Evolutionary conservation across 2,329 filamentous ascomycete genomes (phyloP), one percentile per base, ranked within the genome.

Genomic region (Myriosclerotinia scirpicola): DNA sequence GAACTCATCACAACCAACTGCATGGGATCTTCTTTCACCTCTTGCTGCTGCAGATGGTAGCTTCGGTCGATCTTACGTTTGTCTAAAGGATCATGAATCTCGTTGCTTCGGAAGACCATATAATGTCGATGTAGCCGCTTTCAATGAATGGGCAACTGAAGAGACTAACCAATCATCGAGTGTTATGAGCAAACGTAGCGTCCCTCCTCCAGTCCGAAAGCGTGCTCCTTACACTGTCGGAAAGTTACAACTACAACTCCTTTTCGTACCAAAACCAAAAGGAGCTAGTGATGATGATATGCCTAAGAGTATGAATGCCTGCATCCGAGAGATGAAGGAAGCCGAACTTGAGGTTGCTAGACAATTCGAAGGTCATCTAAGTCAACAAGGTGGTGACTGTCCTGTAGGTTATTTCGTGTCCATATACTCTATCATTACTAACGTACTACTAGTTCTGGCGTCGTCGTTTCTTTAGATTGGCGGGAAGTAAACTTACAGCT

Each of bases 301-400:
- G 92, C 95, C 95, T 65, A 98, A 98, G 87, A 97, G 93, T 81
- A 97, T 99, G 93, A 96, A 95, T 79, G 91, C 92, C 54, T 97
- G 93, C 78, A 90, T 98, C 73, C 87, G 95, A 22, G 95, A 98
- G 80, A 88, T 99, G 80, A 92, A 90, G 79, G 92, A 94, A 63
- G 93, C 94, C 2, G 93, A 97, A 77, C 90, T 91, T 77, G 85
- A 91, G 69, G 85, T 90, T 69, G 84, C 89, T 59, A 87, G 90
- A 69, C 90, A 87, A 73, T 96, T 87, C 83, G 94, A 99, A 78
- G 94, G 95, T 40, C 88, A 90, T 75, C 81, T 99, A 68, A 97
- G 93, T 77, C 95, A 99, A 77, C 95, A 99, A 80, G 95, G 95
- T 76, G 95, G 95, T 73, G 95, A 99, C 77, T 99, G 95, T 79